Conservation (phyloP, 1,139 yeast species). For the Yamadazyma blattariae region DNA sequence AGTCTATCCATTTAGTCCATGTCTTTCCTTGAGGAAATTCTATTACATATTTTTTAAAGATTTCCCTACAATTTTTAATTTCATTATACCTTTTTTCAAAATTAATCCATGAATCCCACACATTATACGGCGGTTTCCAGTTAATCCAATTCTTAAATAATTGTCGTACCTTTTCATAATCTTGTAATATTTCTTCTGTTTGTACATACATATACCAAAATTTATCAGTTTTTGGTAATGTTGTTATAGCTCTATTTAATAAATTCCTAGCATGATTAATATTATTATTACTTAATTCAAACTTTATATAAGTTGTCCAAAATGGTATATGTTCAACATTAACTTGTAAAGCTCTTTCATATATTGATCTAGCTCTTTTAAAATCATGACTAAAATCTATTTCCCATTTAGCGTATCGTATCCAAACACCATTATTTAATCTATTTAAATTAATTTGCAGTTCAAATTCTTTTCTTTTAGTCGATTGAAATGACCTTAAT, state of each 20-base stretch:
- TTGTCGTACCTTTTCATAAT: conserved; percentile 58
- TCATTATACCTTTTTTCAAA: conserved; percentile 72
- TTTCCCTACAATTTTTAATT: conserved; percentile 51
- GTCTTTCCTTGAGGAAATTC: conserved; percentile 52
- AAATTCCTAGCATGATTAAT: conserved; percentile 88
- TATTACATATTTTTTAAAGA: conserved; percentile 56
- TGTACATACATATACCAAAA: conserved; percentile 83
- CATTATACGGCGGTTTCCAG: conserved; percentile 65
- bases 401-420: conserved; percentile 89
- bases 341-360: conserved; percentile 83
- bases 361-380: conserved; percentile 73
- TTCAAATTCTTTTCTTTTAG: conserved; percentile 81
- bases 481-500: conserved; percentile 66
- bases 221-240: conserved; percentile 77
- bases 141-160: conserved; percentile 79
- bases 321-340: conserved; percentile 72
- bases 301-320: conserved; percentile 82
- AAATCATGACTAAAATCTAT: conserved; percentile 70
- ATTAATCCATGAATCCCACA: conserved; percentile 74
- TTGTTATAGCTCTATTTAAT: conserved; percentile 71
- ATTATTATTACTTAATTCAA: conserved; percentile 69
- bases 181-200: conserved; percentile 76
- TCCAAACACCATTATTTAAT: conserved; percentile 83
- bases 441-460: conserved; percentile 81
- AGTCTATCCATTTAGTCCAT: conserved; percentile 56